Conservation (phyloP, 768 basidiomycete genomes). For the Hypsizygus marmoreus region DNA sequence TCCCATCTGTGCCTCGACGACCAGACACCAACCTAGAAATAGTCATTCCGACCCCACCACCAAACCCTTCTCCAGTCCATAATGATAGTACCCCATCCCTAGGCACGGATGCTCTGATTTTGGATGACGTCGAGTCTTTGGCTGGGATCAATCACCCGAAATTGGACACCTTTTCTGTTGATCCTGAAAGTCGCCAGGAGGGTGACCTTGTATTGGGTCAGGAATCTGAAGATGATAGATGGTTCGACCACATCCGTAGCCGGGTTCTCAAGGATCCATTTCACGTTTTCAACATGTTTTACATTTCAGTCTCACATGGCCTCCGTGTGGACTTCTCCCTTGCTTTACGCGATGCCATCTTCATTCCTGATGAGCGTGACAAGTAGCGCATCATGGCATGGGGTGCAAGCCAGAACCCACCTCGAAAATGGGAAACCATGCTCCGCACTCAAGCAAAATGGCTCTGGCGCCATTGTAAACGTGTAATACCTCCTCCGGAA, state of each 20-base stretch:
- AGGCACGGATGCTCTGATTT: too few relatives aligned
- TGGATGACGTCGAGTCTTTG: too few relatives aligned
- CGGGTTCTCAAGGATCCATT: conserved; percentile 24
- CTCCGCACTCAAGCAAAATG: conserved; percentile 19
- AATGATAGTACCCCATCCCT: too few relatives aligned
- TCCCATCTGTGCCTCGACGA: background rate
- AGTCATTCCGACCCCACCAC: background rate
- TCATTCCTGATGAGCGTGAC: conserved; percentile 25
- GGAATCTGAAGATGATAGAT: background rate
- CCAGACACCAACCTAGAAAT: background rate
- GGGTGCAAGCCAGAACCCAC: conserved; percentile 10
- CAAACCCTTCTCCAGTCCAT: too few relatives aligned
- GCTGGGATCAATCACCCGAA: too few relatives aligned
- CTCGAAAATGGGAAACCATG: conserved; percentile 11
- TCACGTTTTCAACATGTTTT: conserved; percentile 28
- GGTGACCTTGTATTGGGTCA: too few relatives aligned
- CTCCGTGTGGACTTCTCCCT: conserved; percentile 21
- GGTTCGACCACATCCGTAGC: background rate
- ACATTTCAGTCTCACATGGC: conserved; percentile 24
- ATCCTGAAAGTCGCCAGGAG: too few relatives aligned
- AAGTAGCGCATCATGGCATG: conserved; percentile 20
- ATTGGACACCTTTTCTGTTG: too few relatives aligned
- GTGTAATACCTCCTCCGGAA: conserved; percentile 33
- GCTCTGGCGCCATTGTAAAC: conserved; percentile 26
- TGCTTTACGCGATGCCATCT: conserved; percentile 25